Evolutionary conservation across 1,284 basidiomycete species (phyloP), one percentile per base, ranked within the genome.

Genomic region (Rhodotorula sp.): DNA sequence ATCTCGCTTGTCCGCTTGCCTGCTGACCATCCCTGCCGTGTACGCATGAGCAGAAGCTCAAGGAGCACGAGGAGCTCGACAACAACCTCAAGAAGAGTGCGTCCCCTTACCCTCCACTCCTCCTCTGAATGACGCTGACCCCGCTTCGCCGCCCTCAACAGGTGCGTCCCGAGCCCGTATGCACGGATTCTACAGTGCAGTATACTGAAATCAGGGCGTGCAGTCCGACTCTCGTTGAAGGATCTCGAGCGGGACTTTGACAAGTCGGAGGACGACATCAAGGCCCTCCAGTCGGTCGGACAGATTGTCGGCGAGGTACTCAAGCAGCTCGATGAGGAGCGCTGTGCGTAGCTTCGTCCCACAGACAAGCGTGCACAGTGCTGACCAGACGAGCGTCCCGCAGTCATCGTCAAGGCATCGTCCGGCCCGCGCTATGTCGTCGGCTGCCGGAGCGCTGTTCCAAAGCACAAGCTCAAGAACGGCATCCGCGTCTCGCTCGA

Each of bases 281-380:
- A 98, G 83, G 97, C 97, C 61, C 89, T 99, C 25, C 97, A 99
- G 82, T 97, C 93, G 21, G 97, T 99, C 19, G 97, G 97, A 21
- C 97, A 99, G 84, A 98, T 99, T 77, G 97, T 99, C 73, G 97
- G 94, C 71, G 97, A 99, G 83, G 94, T 99, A 70, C 89, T 99
- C 87, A 98, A 98, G 83, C 95, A 99, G 83, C 85, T 99, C 39
- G 97, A 99, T 80, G 94, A 97, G 73, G 96, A 99, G 83, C 87
- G 97, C 83, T 99, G 95, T 96, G 79, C 80, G 91, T 85, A 29
- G 36, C 32, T 29, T 34, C 7, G n/a, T 13, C 27, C 32, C 27
- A 3, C 36, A 15, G 17, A 13, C 21, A 2, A 2, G 19, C 27
- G 10, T 7, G 19, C 5, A 29, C 7, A 0, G n/a, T 0, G 48